Conservation (phyloP, 441 rosid species). For the Euphorbia celastroides region DNA sequence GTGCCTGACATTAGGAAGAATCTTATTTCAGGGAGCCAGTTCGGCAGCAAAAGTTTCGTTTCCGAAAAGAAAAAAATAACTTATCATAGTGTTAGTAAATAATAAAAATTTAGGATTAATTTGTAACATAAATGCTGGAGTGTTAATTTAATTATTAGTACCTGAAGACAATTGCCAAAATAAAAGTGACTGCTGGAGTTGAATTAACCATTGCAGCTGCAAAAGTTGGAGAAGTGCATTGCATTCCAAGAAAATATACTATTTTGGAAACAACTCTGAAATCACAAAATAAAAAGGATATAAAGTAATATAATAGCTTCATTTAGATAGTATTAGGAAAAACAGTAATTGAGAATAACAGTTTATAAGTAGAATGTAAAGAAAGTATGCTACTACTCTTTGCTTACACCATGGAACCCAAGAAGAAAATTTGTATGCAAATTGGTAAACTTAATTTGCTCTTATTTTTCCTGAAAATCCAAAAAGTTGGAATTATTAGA, state of each 20-base stretch:
- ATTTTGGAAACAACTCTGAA: not conserved
- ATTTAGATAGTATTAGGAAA: too few relatives aligned
- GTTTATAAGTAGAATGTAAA: too few relatives aligned
- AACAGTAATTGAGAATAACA: too few relatives aligned
- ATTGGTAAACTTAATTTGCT: not conserved
- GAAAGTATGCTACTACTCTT: not conserved
- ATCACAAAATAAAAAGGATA: not conserved
- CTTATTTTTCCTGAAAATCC: not conserved
- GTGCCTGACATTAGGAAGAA: not conserved
- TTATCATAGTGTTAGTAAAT: too few relatives aligned
- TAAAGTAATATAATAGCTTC: too few relatives aligned
- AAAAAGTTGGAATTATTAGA: too few relatives aligned
- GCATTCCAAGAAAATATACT: not conserved
- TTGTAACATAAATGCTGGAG: too few relatives aligned
- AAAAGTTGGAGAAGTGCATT: constrained; percentile 10
- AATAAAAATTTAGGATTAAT: too few relatives aligned
- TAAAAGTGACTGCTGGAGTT: constrained; percentile 10
- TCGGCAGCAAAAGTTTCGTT: too few relatives aligned
- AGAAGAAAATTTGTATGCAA: not conserved
- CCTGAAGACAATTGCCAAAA: constrained; percentile 11
- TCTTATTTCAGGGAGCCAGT: not conserved
- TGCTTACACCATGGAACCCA: not conserved
- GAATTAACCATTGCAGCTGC: constrained; percentile 1
- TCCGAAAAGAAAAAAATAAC: too few relatives aligned
- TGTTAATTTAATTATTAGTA: not conserved